These are phyloP conservation scores for Ilex paraguariensis DNA, from an alignment of 305 asterid genomes.

Conservation along the genomic window DNA sequence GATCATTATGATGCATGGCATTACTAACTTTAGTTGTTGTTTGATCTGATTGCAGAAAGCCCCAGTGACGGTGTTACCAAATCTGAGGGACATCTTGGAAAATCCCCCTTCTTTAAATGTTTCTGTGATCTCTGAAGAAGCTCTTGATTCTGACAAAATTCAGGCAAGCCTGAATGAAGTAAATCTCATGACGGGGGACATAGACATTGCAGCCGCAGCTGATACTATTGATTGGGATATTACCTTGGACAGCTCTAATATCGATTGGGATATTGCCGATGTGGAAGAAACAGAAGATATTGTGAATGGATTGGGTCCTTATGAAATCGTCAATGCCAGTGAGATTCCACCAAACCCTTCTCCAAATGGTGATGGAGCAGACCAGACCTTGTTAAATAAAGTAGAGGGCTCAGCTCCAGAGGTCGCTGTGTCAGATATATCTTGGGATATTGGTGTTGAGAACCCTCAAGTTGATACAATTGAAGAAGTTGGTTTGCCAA, in stretches of 20 bases:
- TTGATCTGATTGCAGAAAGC: constrained; percentile 51
- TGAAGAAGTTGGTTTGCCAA: constrained; percentile 33
- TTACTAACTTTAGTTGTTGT: constrained; percentile 7
- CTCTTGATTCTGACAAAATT: constrained; percentile 28
- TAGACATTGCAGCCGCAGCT: constrained; percentile 36
- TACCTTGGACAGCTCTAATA: constrained; percentile 77
- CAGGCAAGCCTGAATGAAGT: constrained; percentile 33
- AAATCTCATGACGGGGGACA: constrained; percentile 25
- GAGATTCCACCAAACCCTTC: constrained; percentile 56
- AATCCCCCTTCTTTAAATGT: constrained; percentile 67
- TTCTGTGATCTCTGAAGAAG: constrained; percentile 54
- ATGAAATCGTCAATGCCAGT: constrained; percentile 88
- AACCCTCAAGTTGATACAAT: constrained; percentile 39
- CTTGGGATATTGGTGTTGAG: constrained; percentile 84
- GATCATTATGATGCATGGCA: constrained; percentile 2
- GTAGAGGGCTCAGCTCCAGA: constrained; percentile 39
- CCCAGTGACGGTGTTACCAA: constrained; percentile 44
- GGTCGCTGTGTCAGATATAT: constrained; percentile 48
- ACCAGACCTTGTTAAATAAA: constrained; percentile 24
- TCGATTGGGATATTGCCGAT: constrained; percentile 93
- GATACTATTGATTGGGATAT: constrained; percentile 93
- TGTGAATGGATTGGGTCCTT: constrained; percentile 91
- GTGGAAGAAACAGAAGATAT: constrained; percentile 70
- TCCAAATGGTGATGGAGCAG: constrained; percentile 29
- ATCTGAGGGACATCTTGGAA: constrained; percentile 54